These are phyloP conservation scores for Coemansia sp. DNA, from an alignment of 192 early-diverging fungal species.

Conservation along the genomic window DNA sequence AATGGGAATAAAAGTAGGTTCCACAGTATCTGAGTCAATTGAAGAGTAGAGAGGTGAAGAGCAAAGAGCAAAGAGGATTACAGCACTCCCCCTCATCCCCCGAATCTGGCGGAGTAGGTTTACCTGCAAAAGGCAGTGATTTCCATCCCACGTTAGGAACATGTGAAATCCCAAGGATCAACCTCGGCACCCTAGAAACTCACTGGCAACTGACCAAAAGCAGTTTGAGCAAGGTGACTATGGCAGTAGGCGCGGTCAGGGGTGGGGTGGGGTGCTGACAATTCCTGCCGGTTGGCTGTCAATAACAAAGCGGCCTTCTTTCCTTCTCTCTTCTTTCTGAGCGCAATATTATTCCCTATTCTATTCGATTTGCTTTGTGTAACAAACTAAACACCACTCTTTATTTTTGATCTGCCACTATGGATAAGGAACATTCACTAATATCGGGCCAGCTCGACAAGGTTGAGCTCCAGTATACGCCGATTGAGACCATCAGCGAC, in stretches of 20 bases:
- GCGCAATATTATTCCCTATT: neutral
- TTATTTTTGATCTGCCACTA: neutral
- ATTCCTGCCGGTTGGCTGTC: too few species aligned
- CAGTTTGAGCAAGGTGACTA: neutral
- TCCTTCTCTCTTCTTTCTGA: neutral
- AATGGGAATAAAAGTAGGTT: neutral
- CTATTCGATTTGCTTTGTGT: neutral
- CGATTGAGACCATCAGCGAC: conserved; percentile 46
- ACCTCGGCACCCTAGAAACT: neutral
- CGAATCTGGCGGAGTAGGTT: neutral
- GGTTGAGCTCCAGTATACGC: conserved; percentile 46
- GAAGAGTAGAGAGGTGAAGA: neutral
- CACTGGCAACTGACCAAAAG: neutral
- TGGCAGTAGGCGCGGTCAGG: neutral
- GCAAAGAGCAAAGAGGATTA: neutral
- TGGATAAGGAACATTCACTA: conserved; percentile 37
- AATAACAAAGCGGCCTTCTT: neutral
- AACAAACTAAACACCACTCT: neutral
- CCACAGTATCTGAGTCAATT: neutral
- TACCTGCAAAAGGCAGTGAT: neutral
- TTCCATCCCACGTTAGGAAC: neutral
- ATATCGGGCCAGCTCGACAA: conserved; percentile 30
- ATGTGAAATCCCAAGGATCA: neutral
- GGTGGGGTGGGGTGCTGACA: too few species aligned
- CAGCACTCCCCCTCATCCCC: neutral